Percentiles rank a stretch among this genome's conserved stretches.
phyloP scores from a whole-genome alignment of 2,329 filamentous ascomycete genomes.

The Monilinia laxa region DNA sequence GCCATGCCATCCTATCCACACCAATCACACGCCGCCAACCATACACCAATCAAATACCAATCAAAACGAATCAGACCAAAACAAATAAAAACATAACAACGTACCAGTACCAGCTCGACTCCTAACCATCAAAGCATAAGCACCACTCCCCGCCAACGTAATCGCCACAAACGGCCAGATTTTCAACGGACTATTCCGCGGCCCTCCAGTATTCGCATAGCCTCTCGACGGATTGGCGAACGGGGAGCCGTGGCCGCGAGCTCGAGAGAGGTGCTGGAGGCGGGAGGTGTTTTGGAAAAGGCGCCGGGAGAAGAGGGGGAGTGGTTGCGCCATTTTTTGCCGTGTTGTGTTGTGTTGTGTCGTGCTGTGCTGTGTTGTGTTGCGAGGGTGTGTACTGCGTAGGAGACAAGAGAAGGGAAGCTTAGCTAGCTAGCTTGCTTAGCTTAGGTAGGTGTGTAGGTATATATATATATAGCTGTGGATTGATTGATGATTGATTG shows the following conservation, averaged over 20 bases:
- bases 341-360: neutral
- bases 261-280: conserved; percentile 27
- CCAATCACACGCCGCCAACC: neutral
- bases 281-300: conserved; percentile 28
- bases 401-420: neutral
- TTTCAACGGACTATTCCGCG: conserved; percentile 40
- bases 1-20: neutral
- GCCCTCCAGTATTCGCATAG: conserved; percentile 37
- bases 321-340: conserved; percentile 34
- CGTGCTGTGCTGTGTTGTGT: neutral
- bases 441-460: neutral
- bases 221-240: conserved; percentile 25
- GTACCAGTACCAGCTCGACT: conserved; percentile 43
- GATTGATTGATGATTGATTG: neutral
- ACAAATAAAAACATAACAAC: neutral
- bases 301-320: conserved; percentile 33
- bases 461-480: neutral
- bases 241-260: conserved; percentile 29
- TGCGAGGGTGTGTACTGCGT: neutral
- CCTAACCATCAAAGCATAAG: conserved; percentile 53
- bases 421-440: neutral
- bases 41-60: neutral
- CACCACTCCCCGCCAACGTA: conserved; percentile 48
- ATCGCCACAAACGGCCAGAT: conserved; percentile 45
- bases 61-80: neutral